phyloP scores from a whole-genome alignment of 1,139 yeast species.

The Candida sp. region DNA sequence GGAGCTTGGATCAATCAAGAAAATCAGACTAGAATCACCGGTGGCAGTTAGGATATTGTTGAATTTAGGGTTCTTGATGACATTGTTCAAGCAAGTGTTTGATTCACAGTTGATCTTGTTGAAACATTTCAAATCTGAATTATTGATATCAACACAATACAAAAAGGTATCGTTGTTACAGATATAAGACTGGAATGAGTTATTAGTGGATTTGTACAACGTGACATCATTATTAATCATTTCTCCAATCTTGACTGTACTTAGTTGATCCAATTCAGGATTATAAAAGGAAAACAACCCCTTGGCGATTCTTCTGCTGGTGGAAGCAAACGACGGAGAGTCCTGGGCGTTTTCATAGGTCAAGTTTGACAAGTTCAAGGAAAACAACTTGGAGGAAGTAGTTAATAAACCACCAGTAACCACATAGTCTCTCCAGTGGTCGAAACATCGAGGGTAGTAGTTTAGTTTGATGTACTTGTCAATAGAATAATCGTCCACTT shows the following conservation, averaged over 20 bases:
- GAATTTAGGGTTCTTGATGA: constrained; percentile 31
- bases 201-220: constrained; percentile 43
- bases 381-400: constrained; percentile 28
- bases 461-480: constrained; percentile 47
- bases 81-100: constrained; percentile 46
- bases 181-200: constrained; percentile 58
- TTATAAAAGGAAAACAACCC: constrained; percentile 69
- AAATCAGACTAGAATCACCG: constrained; percentile 45
- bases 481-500: constrained; percentile 21
- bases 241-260: constrained; percentile 70
- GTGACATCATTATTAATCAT: constrained; percentile 86
- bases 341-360: constrained; percentile 11
- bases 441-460: constrained; percentile 71
- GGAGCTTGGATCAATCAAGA: constrained; percentile 38
- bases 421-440: constrained; percentile 54
- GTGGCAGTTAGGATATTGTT: constrained; percentile 40
- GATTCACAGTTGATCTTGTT: constrained; percentile 39
- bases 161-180: constrained; percentile 84
- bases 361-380: constrained; percentile 31
- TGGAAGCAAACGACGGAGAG: constrained; percentile 19
- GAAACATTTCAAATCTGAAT: constrained; percentile 43
- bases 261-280: constrained; percentile 45
- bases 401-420: constrained; percentile 75
- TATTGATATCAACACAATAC: constrained; percentile 64
- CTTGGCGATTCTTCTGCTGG: constrained; percentile 30